Evolutionary conservation across 805 yeast species (phyloP), one percentile per base, ranked within the genome.

Genomic region (Zygosaccharomyces bailii): DNA sequence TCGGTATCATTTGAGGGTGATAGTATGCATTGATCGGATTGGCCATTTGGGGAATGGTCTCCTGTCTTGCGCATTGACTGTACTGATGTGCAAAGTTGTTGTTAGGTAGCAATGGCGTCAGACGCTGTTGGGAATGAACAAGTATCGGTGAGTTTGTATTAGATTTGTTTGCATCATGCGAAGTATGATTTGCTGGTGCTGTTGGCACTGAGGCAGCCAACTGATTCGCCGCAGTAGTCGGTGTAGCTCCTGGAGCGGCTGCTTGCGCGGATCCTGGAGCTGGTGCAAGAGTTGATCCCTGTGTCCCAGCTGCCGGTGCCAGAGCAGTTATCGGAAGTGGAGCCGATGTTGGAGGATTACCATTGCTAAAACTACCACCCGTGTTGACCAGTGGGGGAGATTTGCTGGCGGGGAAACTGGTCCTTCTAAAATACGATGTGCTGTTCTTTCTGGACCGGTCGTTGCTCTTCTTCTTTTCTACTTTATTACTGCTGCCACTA

Each of bases 1-100:
- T 7, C n/a, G 40, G 40, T 11, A 37, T 25, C 33, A 37, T 14
- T 13, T 37, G 40, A 10, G 32, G 40, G 14, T 27, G 31, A 25
- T 25, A 37, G 30, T 37, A 37, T 5, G 40, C 6, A 17, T 24
- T 37, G 11, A 16, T 10, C 5, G 32, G 40, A 16, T 24, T 24
- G 20, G 39, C 39, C 39, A 37, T 10, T 6, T 37, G 40, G 5
- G 30, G 7, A 17, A 16, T 8, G 3, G 23, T 25, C 18, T 37
- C 40, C 18, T 31, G 40, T 5, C 32, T 37, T 16, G 18, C 7
- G 16, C 20, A 25, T n/a, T 37, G 32, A 14, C 21, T 5, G 33
- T 25, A 25, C 18, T 16, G 40, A 37, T 37, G 32, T 2, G 23
- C 33, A 17, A 25, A 37, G 25, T 37, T 37, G 30, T 37, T 37